Base-by-base conservation (phyloP, 2,329 filamentous ascomycete species). In the Thyridium curvatum region DNA sequence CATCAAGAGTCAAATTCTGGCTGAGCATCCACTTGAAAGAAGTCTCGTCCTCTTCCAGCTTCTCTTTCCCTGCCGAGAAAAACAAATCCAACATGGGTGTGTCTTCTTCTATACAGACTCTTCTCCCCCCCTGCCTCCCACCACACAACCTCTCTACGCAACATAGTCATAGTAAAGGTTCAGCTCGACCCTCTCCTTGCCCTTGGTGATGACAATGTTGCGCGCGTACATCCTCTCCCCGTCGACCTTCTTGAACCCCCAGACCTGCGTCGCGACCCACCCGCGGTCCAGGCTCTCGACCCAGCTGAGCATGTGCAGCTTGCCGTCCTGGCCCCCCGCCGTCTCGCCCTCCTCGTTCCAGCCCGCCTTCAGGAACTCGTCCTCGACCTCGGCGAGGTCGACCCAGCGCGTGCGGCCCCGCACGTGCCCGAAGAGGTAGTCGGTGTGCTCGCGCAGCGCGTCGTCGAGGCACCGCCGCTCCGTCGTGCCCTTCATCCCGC, bases 361-460 rank as follows among this genome's bases (percentile, higher is more conserved):
- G 21, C 74, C 75, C 35, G 69, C 60, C 45, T 67, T 69, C 39
- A 82, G 66, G 41, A 64, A 77, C 4, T 68, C 74, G 51, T 82
- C 76, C n/a, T 65, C 58, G 30, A 78, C 59, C 14, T 72, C 69
- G 14, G 61, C 66, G 15, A 62, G 54, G 10, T 51, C 55, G 42
- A 76, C 48, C 56, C 72, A 79, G 34, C 67, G 62, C 32, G 72
- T 77, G 43, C 69, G 71, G 41, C 84, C 86, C 37, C 68, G 66
- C 45, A 93, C 73, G 40, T 64, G 66, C 42, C 89, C 89, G 58
- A 94, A 95, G 48, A 94, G 75, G 70, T 80, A 82, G 68, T 95
- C 88, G 17, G 65, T 66, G 67, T 90, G 86, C 46, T 77, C 73
- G 50, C 83, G 80, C 49, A 50, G 59, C 39, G 49, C 50, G 56